Conservation (phyloP, 108 stramenopile genomes). For the Cylindrotheca fusiformis region DNA sequence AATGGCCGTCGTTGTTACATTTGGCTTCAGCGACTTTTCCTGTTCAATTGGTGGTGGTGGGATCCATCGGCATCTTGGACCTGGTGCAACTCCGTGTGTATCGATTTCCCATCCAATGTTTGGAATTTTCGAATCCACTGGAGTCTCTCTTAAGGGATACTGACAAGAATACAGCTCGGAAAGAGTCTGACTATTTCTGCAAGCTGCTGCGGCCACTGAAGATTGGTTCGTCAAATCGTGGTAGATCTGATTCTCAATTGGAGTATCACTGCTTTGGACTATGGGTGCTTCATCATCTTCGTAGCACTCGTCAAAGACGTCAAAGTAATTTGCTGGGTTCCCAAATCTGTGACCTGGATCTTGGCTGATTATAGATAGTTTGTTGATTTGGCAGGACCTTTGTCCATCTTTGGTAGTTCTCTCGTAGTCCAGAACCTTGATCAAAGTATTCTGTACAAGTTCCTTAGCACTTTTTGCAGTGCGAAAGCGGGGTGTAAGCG, state of each 20-base stretch:
- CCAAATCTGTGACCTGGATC: constrained; percentile 32
- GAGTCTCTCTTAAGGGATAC: constrained; percentile 7
- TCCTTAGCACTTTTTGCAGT: constrained; percentile 10
- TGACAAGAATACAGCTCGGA: constrained; percentile 26
- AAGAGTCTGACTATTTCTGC: constrained; percentile 6
- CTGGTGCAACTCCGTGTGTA: constrained; percentile 15
- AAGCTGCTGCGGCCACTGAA: not conserved
- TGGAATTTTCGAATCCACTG: constrained; percentile 29
- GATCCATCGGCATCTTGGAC: constrained; percentile 24
- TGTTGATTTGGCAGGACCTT: constrained; percentile 15
- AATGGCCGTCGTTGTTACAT: not conserved
- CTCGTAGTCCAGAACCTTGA: constrained; percentile 22
- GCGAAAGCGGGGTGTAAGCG: constrained; percentile 1
- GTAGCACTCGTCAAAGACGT: constrained; percentile 10
- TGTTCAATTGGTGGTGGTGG: constrained; percentile 11
- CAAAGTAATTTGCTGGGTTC: constrained; percentile 21
- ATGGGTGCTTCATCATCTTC: constrained; percentile 12
- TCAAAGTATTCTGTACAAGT: constrained; percentile 6
- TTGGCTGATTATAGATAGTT: constrained; percentile 26
- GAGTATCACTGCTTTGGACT: not conserved
- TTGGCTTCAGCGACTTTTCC: not conserved
- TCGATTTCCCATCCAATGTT: constrained; percentile 28
- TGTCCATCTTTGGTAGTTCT: constrained; percentile 2
- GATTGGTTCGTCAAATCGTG: constrained; percentile 1
- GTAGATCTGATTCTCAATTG: constrained; percentile 16